A percentile compares a stretch with the other conserved stretches of the same genome.
phyloP scores from a whole-genome alignment of 306 rosid species.

The cucumber (Cucumis sativus) region DNA sequence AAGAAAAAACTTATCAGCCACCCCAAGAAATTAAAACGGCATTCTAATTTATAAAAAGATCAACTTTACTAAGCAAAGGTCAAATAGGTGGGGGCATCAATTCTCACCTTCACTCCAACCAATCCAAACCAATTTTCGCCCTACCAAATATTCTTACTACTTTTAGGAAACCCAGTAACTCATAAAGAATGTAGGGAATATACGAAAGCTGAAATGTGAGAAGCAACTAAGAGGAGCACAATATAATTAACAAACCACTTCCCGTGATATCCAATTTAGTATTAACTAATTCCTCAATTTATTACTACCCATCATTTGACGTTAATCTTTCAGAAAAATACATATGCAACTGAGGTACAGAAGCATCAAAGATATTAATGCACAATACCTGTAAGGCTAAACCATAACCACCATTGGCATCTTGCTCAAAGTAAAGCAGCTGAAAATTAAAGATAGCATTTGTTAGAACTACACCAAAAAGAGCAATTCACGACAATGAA shows the following conservation, averaged over 20 bases:
- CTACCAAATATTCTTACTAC: neutral
- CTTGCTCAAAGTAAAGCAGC: constrained; percentile 97
- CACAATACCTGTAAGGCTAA: constrained; percentile 80
- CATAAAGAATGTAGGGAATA: neutral
- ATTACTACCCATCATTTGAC: neutral
- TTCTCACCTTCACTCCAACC: neutral
- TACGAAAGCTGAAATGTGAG: neutral
- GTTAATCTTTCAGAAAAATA: neutral
- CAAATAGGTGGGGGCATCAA: neutral
- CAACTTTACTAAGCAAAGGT: neutral
- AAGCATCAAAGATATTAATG: constrained; percentile 8
- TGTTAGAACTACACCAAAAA: neutral
- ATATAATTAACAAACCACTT: neutral
- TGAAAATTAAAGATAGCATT: constrained; percentile 27
- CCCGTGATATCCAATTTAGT: neutral
- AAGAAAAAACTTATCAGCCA: neutral
- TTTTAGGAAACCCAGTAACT: neutral
- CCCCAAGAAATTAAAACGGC: neutral
- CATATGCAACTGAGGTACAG: neutral
- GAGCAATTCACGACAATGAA: neutral
- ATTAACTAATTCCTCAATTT: neutral
- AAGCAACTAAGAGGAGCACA: neutral
- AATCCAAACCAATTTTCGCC: neutral
- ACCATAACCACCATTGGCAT: constrained; percentile 68
- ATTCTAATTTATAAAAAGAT: neutral